Conservation (phyloP, 2,329 filamentous ascomycete genomes). For the Chalaropsis thielavioides region DNA sequence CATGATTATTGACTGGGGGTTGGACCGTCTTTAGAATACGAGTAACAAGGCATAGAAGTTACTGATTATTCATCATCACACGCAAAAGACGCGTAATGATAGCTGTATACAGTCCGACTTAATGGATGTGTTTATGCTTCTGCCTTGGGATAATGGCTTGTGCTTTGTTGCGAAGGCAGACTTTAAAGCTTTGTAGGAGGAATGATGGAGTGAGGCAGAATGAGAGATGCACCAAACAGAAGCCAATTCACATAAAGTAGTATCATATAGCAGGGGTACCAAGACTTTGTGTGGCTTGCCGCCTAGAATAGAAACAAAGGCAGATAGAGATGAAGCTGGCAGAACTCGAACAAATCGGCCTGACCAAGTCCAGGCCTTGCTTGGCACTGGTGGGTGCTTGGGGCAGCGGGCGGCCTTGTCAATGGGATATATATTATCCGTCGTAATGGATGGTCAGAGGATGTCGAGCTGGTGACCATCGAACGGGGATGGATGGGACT, state of each 20-base stretch:
- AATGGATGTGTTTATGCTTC: neutral
- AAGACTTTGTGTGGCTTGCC: neutral
- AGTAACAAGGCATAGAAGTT: neutral
- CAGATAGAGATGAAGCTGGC: neutral
- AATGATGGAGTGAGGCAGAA: neutral
- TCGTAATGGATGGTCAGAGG: too few species aligned
- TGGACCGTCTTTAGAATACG: neutral
- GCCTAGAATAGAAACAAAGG: neutral
- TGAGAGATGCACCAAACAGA: neutral
- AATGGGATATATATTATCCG: neutral
- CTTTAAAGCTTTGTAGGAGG: neutral
- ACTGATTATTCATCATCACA: neutral
- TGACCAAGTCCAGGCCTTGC: neutral
- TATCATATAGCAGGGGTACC: neutral
- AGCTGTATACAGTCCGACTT: neutral
- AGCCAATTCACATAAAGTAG: neutral
- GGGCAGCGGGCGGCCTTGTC: neutral
- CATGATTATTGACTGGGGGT: neutral
- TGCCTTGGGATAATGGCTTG: constrained; percentile 1
- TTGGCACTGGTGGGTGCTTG: neutral
- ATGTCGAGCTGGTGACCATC: too few species aligned
- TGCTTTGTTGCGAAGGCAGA: constrained; percentile 1
- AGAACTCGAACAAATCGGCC: neutral
- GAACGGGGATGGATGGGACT: too few species aligned
- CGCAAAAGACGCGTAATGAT: neutral